phyloP scores from a whole-genome alignment of 1,284 basidiomycete genomes.

The Abortiporus biennis region DNA sequence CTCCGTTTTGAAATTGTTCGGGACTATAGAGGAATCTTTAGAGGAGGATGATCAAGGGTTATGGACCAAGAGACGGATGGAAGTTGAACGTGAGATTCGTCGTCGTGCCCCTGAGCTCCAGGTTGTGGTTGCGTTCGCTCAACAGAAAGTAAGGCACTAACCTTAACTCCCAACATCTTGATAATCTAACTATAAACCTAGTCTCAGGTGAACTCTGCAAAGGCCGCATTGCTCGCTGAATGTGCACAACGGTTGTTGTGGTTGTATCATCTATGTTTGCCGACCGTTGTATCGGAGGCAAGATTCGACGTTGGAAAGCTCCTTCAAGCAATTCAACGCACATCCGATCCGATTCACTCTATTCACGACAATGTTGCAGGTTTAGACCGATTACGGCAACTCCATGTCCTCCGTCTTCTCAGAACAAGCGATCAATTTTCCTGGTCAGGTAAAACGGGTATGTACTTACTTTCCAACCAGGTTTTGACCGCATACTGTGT shows the following conservation, averaged over 20 bases:
- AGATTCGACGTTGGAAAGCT: slow-evolving; percentile 85
- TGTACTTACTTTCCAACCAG: slow-evolving; percentile 14
- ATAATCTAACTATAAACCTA: too few relatives aligned
- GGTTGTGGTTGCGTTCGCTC: slow-evolving; percentile 68
- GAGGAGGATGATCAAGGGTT: slow-evolving; percentile 64
- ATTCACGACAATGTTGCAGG: slow-evolving; percentile 23
- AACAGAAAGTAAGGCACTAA: slow-evolving; percentile 23
- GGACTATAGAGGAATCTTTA: slow-evolving; percentile 42
- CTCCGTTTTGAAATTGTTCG: slow-evolving; percentile 46
- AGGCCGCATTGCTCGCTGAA: slow-evolving; percentile 65
- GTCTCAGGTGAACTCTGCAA: slow-evolving; percentile 21
- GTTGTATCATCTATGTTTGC: slow-evolving; percentile 78
- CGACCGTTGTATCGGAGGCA: slow-evolving; percentile 69
- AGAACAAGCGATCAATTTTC: slow-evolving; percentile 70
- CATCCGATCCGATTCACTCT: slow-evolving; percentile 5
- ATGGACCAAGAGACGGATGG: slow-evolving; percentile 58
- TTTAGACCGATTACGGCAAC: slow-evolving; percentile 58
- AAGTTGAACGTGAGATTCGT: slow-evolving; percentile 73
- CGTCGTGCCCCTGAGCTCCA: slow-evolving; percentile 78
- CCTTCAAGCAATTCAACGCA: slow-evolving; percentile 45
- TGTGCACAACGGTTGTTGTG: slow-evolving; percentile 75
- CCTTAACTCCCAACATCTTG: background rate
- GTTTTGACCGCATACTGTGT: background rate
- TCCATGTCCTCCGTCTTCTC: slow-evolving; percentile 76
- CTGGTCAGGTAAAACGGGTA: slow-evolving; percentile 72